Evolutionary conservation across 228 moss, liverwort and hornwort genomes (phyloP).

Genomic region (Sphagnum fallax): DNA sequence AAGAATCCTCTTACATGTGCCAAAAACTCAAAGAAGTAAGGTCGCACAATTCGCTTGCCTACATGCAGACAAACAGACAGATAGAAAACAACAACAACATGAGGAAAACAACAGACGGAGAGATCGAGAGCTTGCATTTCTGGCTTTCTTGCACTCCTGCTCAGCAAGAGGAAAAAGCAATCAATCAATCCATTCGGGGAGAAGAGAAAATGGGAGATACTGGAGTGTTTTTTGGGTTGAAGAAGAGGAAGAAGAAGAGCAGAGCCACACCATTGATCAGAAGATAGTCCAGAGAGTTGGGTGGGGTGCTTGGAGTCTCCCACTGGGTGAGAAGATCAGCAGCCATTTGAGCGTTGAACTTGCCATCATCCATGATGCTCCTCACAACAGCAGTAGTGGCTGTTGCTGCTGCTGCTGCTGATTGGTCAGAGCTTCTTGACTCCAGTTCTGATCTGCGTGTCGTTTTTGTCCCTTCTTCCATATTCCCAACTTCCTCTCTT

Average conservation of each 20-base stretch:
- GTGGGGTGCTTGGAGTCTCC: conserved; percentile 47
- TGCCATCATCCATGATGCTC: conserved; percentile 3
- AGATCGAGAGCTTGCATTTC: background rate
- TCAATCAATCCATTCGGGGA: background rate
- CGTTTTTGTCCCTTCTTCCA: too few relatives aligned
- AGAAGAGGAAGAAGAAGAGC: background rate
- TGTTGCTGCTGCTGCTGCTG: too few relatives aligned
- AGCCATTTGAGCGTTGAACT: conserved; percentile 34
- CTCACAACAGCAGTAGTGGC: too few relatives aligned
- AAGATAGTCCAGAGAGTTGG: conserved; percentile 31
- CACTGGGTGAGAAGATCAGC: conserved; percentile 37
- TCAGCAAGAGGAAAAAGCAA: too few relatives aligned
- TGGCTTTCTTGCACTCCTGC: too few relatives aligned
- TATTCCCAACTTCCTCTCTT: too few relatives aligned
- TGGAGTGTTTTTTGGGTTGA: background rate
- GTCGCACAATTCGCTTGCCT: conserved; percentile 86
- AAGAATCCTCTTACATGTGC: conserved; percentile 40
- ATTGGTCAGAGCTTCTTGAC: too few relatives aligned
- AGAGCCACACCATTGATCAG: conserved; percentile 22
- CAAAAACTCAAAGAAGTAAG: conserved; percentile 90
- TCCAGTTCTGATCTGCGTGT: too few relatives aligned
- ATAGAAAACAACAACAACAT: background rate
- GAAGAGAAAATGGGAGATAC: background rate
- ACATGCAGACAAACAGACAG: too few relatives aligned
- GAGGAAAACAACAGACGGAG: background rate